A percentile compares a stretch with the other conserved stretches of the same genome.
phyloP scores from a whole-genome alignment of 805 yeast species.

The Hagleromyces aurorensis region DNA sequence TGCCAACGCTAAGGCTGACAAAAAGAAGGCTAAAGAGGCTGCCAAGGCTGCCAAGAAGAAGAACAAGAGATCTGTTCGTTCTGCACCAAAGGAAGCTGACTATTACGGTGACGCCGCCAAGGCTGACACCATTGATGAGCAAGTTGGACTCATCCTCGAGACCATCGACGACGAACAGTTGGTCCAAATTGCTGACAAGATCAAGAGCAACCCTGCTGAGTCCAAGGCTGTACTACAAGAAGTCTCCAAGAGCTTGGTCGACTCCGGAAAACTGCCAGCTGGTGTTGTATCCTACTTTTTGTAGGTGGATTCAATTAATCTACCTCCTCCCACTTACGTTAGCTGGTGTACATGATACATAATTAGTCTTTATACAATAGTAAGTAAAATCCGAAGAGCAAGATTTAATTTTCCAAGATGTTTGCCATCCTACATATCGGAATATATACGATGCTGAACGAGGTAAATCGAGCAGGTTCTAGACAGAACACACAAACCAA shows the following conservation, averaged over 20 bases:
- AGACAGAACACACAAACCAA: no score
- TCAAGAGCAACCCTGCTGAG: constrained; percentile 45
- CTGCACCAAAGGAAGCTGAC: constrained; percentile 69
- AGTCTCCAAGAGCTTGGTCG: constrained; percentile 44
- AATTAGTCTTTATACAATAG: no score
- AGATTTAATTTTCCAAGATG: no score
- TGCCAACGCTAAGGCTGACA: constrained; percentile 58
- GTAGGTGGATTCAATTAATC: no score
- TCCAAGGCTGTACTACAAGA: constrained; percentile 55
- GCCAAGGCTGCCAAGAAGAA: constrained; percentile 89
- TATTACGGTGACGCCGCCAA: constrained; percentile 76
- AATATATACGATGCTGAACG: no score
- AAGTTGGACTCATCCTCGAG: constrained; percentile 72
- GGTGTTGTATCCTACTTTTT: constrained; percentile 47
- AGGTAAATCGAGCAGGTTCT: no score
- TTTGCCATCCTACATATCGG: no score
- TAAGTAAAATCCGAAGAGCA: no score
- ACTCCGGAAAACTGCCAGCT: constrained; percentile 48
- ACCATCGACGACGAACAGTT: constrained; percentile 72
- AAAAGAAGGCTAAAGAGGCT: constrained; percentile 93
- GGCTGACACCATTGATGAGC: constrained; percentile 64
- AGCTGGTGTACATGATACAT: no score
- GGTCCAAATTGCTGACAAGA: constrained; percentile 62
- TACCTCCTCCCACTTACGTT: no score
- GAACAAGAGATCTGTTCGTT: constrained; percentile 84